Percentiles rank a stretch among this genome's conserved stretches.
phyloP scores from a whole-genome alignment of 1,139 yeast genomes.

The Candida albicans region DNA sequence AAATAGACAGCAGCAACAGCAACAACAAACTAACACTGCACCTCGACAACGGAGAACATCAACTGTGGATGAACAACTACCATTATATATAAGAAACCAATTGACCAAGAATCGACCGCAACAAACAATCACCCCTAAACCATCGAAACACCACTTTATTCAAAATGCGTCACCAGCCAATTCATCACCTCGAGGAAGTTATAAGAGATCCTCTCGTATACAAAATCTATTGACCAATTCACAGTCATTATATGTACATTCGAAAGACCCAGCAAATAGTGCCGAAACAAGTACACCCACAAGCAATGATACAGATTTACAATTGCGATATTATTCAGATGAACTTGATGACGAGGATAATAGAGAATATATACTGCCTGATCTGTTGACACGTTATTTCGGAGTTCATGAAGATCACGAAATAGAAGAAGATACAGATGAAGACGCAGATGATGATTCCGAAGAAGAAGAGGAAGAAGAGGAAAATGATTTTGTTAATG shows the following conservation, averaged over 20 bases:
- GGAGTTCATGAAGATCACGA: slow-evolving; percentile 24
- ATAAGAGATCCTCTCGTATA: slow-evolving; percentile 25
- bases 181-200: slow-evolving; percentile 7
- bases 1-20: slow-evolving; percentile 33
- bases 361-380: slow-evolving; percentile 45
- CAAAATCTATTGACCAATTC: slow-evolving; percentile 40
- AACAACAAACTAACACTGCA: slow-evolving; percentile 26
- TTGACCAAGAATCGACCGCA: slow-evolving; percentile 14
- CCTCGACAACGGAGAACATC: slow-evolving; percentile 28
- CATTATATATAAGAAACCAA: slow-evolving; percentile 39
- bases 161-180: slow-evolving; percentile 5
- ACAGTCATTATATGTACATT: slow-evolving; percentile 36
- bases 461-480: slow-evolving; percentile 20
- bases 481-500: slow-evolving; percentile 32
- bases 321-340: slow-evolving; percentile 17
- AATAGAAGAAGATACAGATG: slow-evolving; percentile 21
- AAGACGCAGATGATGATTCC: slow-evolving; percentile 16
- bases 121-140: slow-evolving; percentile 11
- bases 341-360: slow-evolving; percentile 28
- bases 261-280: slow-evolving; percentile 20
- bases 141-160: slow-evolving; percentile 7
- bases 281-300: slow-evolving; percentile 13
- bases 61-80: slow-evolving; percentile 41
- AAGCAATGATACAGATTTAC: slow-evolving; percentile 15
- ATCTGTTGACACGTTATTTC: slow-evolving; percentile 36